Evolutionary conservation across 2,329 filamentous ascomycete genomes (phyloP).

Genomic region (Amauroascus niger): DNA sequence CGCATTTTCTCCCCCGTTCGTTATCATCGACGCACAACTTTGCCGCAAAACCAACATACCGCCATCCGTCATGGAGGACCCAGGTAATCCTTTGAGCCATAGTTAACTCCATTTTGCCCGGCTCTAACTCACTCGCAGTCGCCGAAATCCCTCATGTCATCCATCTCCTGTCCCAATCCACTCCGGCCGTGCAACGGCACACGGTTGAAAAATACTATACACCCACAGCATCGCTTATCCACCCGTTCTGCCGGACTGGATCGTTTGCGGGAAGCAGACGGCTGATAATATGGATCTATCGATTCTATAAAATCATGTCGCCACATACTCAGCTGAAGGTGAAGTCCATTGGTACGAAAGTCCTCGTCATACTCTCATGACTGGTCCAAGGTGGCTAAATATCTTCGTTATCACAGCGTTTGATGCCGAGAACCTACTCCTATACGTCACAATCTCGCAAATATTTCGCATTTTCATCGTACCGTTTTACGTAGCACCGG

Average conservation of each 20-base stretch:
- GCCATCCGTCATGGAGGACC: slow-evolving; percentile 16
- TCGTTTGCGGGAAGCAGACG: slow-evolving; percentile 54
- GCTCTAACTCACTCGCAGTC: slow-evolving; percentile 25
- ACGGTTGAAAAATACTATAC: slow-evolving; percentile 66
- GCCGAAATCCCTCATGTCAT: slow-evolving; percentile 59
- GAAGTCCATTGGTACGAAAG: slow-evolving; percentile 45
- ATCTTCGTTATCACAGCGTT: slow-evolving; percentile 44
- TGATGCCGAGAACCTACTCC: slow-evolving; percentile 53
- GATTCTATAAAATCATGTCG: slow-evolving; percentile 76
- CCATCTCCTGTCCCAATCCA: slow-evolving; percentile 56
- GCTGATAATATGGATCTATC: slow-evolving; percentile 60
- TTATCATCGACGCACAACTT: no score
- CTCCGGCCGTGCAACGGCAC: slow-evolving; percentile 54
- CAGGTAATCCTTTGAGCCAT: slow-evolving; percentile 16
- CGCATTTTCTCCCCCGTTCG: no score
- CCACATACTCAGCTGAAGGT: slow-evolving; percentile 61
- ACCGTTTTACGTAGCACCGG: slow-evolving; percentile 61
- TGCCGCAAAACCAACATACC: no score
- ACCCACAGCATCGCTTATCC: slow-evolving; percentile 60
- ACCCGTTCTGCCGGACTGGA: slow-evolving; percentile 65
- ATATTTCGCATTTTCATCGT: slow-evolving; percentile 68
- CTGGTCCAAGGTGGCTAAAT: neutral
- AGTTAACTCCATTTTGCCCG: neutral
- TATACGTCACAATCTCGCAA: slow-evolving; percentile 67
- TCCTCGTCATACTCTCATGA: neutral